phyloP scores from a whole-genome alignment of 495 filamentous ascomycete species.

The Astrothelium subdiscretum region DNA sequence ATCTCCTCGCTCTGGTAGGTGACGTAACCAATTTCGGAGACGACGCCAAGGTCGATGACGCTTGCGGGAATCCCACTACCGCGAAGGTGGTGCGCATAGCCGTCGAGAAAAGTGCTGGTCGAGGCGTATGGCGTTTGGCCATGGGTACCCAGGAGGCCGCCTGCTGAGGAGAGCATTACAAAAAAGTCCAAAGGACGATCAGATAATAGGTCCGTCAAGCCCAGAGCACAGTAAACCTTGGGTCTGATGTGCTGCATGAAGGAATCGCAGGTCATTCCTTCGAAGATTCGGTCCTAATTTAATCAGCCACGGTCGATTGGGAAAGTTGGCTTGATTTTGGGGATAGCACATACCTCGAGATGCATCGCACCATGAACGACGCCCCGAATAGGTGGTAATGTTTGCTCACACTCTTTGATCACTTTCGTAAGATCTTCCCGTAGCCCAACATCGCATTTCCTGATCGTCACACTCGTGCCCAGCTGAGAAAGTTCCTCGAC shows the following conservation, averaged over 20 bases:
- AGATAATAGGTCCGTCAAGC: constrained; percentile 1
- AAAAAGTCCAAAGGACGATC: constrained; percentile 11
- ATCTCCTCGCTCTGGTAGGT: neutral
- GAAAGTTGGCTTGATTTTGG: neutral
- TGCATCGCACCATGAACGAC: constrained; percentile 9
- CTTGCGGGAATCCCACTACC: constrained; percentile 3
- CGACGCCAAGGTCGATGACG: constrained; percentile 6
- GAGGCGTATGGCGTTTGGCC: constrained; percentile 10
- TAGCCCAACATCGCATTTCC: neutral
- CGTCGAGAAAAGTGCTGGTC: constrained; percentile 8
- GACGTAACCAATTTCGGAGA: constrained; percentile 8
- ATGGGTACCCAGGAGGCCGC: constrained; percentile 2
- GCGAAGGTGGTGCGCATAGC: constrained; percentile 5
- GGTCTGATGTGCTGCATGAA: neutral
- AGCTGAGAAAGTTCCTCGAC: neutral
- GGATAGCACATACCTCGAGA: constrained; percentile 1
- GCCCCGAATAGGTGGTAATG: neutral
- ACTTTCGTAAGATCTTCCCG: neutral
- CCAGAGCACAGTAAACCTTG: constrained; percentile 9
- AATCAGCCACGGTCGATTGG: neutral
- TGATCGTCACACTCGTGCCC: neutral
- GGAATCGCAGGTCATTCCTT: neutral
- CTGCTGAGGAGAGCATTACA: constrained; percentile 5
- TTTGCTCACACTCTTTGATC: neutral
- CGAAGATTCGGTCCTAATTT: constrained; percentile 2